Percentiles rank a stretch among this genome's conserved stretches.
Evolutionary conservation across 1,284 basidiomycete species (phyloP).

Genomic region (Trichosporon sp.): DNA sequence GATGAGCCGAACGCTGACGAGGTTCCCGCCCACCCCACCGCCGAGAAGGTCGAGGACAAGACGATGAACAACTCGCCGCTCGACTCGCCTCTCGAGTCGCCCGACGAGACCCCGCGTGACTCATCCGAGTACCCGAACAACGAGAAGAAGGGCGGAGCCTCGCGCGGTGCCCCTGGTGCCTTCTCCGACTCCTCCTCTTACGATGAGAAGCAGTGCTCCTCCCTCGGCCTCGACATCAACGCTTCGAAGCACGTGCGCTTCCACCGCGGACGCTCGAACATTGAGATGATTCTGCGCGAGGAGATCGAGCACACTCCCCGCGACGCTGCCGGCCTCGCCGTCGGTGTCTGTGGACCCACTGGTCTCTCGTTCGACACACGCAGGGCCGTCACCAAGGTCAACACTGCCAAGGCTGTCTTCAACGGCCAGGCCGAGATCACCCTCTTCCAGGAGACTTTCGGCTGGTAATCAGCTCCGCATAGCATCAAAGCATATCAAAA

Average conservation of each 20-base stretch:
- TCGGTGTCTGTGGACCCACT: slow-evolving; percentile 39
- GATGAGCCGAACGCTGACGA: slow-evolving; percentile 25
- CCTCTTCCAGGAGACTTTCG: slow-evolving; percentile 41
- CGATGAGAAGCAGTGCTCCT: slow-evolving; percentile 15
- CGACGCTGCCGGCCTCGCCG: slow-evolving; percentile 21
- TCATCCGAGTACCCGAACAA: slow-evolving; percentile 8
- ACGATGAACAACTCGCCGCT: slow-evolving; percentile 14
- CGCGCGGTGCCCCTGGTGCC: not conserved
- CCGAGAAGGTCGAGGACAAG: not conserved
- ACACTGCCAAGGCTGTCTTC: slow-evolving; percentile 31
- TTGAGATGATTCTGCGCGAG: slow-evolving; percentile 26
- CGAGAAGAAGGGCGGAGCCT: slow-evolving; percentile 17
- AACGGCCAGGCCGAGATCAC: slow-evolving; percentile 37
- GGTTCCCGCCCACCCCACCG: not conserved
- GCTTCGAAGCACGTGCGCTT: slow-evolving; percentile 19
- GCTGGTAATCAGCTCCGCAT: slow-evolving; percentile 32
- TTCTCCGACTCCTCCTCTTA: not conserved
- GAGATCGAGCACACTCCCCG: slow-evolving; percentile 22
- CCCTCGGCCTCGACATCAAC: not conserved
- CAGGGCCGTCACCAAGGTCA: slow-evolving; percentile 34
- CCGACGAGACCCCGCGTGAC: slow-evolving; percentile 11
- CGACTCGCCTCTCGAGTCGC: not conserved
- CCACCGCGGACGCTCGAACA: slow-evolving; percentile 29
- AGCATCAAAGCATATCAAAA: not conserved
- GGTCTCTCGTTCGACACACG: slow-evolving; percentile 32